Evolutionary conservation across 352 stramenopile genomes (phyloP), one percentile per base, ranked within the genome.

Genomic region (Achlya hypogyna): DNA sequence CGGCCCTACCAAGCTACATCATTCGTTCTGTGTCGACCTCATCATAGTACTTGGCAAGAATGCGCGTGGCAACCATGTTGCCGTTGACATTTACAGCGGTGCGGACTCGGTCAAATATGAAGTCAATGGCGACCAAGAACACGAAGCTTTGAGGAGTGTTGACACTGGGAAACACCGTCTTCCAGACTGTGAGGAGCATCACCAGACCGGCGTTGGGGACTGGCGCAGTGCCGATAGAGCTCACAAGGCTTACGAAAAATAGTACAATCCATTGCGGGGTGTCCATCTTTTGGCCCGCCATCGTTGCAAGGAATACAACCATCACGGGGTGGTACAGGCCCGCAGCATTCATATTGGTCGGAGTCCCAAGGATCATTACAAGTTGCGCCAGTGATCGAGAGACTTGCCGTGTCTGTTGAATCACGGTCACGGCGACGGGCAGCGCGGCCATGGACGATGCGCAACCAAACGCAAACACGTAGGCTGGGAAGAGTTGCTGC

Each of bases 361-460:
- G 76, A 16, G 75, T 71, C 5, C 74, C 73, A 1, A 81, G 63
- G 16, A 69, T 59, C 22, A 81, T 70, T 27, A 77, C 68, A 38
- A 81, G 72, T 16, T 72, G 71, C 12, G 68, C 69, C 12, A 78
- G 31, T 29, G 75, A 69, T 32, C 47, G 34, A 10, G 72, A 69
- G 27, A 81, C 63, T 6, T 22, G n/a, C 1, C 49, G 18, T 70
- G 70, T 64, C 10, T 58, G 22, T 9, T 84, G 75, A 9, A 92
- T 63, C 38, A 77, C 89, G 5, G 71, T 70, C 14, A 92, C 75
- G 14, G 81, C 87, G 28, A 91, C 67, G 0, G 84, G 84, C 51
- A 93, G 72, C 52, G 82, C 78, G 12, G 82, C 82, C 68, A 89
- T 79, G 8, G 84, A 93, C n/a, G 84, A 93, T 10, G 81, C 82